Conservation (phyloP, 2,329 filamentous ascomycete genomes). For the Tolypocladium pustulatum region DNA sequence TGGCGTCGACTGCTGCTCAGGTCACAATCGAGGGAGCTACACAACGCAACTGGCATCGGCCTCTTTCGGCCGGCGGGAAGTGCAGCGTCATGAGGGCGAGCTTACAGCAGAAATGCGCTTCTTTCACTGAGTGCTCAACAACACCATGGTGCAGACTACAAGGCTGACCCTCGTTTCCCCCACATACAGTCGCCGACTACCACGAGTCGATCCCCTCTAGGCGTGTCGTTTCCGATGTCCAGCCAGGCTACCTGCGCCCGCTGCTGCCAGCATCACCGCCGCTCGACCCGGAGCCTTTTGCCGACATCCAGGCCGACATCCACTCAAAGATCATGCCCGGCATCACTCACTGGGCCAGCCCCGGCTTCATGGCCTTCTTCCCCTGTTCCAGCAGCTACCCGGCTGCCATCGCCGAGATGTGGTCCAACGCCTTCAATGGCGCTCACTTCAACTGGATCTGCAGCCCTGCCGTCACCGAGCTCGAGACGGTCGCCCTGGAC, state of each 20-base stretch:
- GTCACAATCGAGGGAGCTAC: no score
- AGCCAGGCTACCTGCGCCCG: slow-evolving; percentile 76
- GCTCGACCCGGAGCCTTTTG: slow-evolving; percentile 61
- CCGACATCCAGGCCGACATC: slow-evolving; percentile 71
- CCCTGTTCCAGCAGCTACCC: slow-evolving; percentile 75
- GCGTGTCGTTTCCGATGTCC: slow-evolving; percentile 65
- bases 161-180: neutral
- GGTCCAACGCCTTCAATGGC: slow-evolving; percentile 77
- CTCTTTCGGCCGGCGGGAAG: neutral
- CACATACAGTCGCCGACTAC: slow-evolving; percentile 66
- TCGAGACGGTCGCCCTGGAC: slow-evolving; percentile 87
- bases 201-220: slow-evolving; percentile 63
- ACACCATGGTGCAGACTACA: neutral
- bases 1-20: no score
- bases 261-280: slow-evolving; percentile 62
- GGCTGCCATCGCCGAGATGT: slow-evolving; percentile 83
- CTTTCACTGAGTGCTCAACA: neutral
- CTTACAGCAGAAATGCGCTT: neutral
- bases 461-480: slow-evolving; percentile 80
- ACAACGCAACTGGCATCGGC: neutral
- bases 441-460: slow-evolving; percentile 98
- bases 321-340: slow-evolving; percentile 82
- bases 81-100: neutral
- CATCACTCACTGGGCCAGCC: slow-evolving; percentile 88
- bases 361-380: slow-evolving; percentile 95